These are phyloP conservation scores for Chrysoporthe cubensis DNA, from an alignment of 2,329 filamentous ascomycete species.

Conservation along the genomic window DNA sequence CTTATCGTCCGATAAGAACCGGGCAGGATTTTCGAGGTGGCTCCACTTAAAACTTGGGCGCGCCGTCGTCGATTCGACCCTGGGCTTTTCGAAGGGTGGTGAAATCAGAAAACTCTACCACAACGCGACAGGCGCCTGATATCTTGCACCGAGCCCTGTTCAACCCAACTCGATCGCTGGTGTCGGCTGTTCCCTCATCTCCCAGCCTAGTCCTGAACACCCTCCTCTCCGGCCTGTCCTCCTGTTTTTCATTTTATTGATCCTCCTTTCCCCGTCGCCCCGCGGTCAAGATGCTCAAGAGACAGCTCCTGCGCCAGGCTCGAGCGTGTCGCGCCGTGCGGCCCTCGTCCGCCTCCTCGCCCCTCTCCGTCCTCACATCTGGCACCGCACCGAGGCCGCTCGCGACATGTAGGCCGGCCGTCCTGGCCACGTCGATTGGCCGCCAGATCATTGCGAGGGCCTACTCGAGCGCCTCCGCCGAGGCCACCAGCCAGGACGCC, in stretches of 20 bases:
- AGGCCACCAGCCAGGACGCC: slow-evolving; percentile 23
- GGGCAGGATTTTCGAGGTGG: slow-evolving; percentile 3
- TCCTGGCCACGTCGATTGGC: slow-evolving; percentile 21
- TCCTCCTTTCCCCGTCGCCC: not conserved
- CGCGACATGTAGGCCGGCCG: slow-evolving; percentile 16
- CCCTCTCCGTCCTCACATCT: slow-evolving; percentile 17
- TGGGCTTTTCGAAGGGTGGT: slow-evolving; percentile 2
- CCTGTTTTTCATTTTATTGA: too few species aligned
- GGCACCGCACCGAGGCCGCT: slow-evolving; percentile 17
- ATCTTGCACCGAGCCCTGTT: not conserved
- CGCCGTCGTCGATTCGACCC: not conserved
- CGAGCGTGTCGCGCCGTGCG: slow-evolving; percentile 26
- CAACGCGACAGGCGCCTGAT: not conserved
- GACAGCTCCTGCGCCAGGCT: slow-evolving; percentile 28
- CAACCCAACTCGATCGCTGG: not conserved
- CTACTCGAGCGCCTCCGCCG: slow-evolving; percentile 31
- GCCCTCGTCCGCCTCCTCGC: slow-evolving; percentile 20
- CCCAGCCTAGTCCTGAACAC: not conserved
- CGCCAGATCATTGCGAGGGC: slow-evolving; percentile 22
- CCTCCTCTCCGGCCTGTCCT: not conserved
- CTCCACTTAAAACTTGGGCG: slow-evolving; percentile 8
- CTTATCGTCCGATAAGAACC: not conserved
- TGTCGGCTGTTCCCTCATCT: not conserved
- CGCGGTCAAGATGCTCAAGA: slow-evolving; percentile 28
- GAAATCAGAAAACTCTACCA: slow-evolving; percentile 9